Base-by-base conservation (phyloP, 805 yeast genomes). In the Geotrichum ghanense region DNA sequence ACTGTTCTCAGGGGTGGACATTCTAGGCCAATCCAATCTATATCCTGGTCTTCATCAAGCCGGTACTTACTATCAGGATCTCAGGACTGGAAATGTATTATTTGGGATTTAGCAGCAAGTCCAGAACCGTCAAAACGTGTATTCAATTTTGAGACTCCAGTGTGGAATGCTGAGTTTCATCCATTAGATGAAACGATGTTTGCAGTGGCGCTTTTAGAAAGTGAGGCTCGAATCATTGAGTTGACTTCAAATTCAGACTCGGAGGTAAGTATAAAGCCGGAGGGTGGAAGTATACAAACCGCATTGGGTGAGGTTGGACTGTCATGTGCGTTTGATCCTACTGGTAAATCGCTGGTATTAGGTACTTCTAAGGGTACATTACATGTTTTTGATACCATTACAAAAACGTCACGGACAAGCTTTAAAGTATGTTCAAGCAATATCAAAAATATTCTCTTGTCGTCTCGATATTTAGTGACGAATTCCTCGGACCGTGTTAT, bases 341-440 rank as follows among this genome's bases (percentile, higher is more conserved):
- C 69, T 44, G 88, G 81, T 2, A 68, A 65, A 16, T 75, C 70
- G 48, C 68, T 87, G 1, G 65, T 86, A 31, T 68, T 81, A 0
- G 97, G 96, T 0, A 86, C 95, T 2, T 79, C 80, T 48, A 81
- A 83, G 60, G 97, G 97, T 1, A 74, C 78, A 73, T 54, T 89
- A 12, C 79, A 79, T 50, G 69, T 87, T 10, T 52, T 62, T 17
- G 53, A 48, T 19, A 24, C 50, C 7, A 48, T 47, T 16, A 47
- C 46, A 35, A 39, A 39, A 39, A n/a, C 42, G 9, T 39, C 21
- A n/a, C 9, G n/a, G 4, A 21, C 25, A 39, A 39, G 42, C 25
- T 31, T 31, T 19, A 31, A 31, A 12, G 37, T 19, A 6, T 31
- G 37, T 31, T 31, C 37, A 16, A 72, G 88, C 21, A 83, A 81